Percentiles rank a stretch among this genome's conserved stretches.
These are phyloP conservation scores for Chytridium lagenaria DNA, from an alignment of 371 early-diverging fungal species.

Conservation along the genomic window DNA sequence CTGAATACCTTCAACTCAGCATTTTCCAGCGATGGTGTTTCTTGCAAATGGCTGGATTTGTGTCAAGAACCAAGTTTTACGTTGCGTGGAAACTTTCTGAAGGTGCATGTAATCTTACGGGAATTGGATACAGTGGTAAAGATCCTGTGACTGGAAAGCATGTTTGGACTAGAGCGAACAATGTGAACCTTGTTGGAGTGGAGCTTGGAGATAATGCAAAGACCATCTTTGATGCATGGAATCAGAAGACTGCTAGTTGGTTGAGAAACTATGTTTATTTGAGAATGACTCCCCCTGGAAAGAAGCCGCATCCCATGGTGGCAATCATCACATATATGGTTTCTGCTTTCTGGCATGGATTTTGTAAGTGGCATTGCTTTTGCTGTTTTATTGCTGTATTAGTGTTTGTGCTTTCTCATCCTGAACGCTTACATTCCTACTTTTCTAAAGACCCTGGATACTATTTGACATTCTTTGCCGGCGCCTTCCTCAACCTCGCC, in stretches of 20 bases:
- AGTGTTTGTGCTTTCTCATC: no score
- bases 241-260: constrained; percentile 88
- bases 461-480: constrained; percentile 63
- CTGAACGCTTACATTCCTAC: constrained; percentile 1
- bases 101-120: constrained; percentile 82
- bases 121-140: constrained; percentile 83
- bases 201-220: constrained; percentile 78
- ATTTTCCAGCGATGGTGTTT: constrained; percentile 55
- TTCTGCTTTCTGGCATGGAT: constrained; percentile 95
- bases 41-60: constrained; percentile 68
- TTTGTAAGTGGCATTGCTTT: constrained; percentile 73
- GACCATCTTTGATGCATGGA: constrained; percentile 80
- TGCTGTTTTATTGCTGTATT: constrained; percentile 15
- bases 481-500: constrained; percentile 58
- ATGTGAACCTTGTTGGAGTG: constrained; percentile 74
- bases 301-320: constrained; percentile 28
- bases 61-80: constrained; percentile 83
- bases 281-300: constrained; percentile 63
- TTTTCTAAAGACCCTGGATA: constrained; percentile 49
- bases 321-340: constrained; percentile 76
- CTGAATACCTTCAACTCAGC: constrained; percentile 26
- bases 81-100: constrained; percentile 86
- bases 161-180: constrained; percentile 64
- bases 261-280: constrained; percentile 79
- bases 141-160: constrained; percentile 49